A percentile compares a stretch with the other conserved stretches of the same genome.
Evolutionary conservation across 2,329 filamentous ascomycete genomes (phyloP).

Genomic region (Ascochyta viciae-villosae): DNA sequence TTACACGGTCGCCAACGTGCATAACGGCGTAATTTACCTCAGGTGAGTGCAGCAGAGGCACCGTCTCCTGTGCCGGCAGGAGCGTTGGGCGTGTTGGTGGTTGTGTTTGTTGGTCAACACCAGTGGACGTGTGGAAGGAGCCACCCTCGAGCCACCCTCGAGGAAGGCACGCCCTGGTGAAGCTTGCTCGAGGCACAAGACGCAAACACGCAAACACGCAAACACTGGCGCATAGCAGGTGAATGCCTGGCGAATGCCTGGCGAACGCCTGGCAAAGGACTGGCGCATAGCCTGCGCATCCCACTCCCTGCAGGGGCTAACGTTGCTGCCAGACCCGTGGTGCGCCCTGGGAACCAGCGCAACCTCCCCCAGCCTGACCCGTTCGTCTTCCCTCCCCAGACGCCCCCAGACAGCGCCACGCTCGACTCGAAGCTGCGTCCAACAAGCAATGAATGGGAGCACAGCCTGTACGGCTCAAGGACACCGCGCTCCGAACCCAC

Average conservation of each 20-base stretch:
- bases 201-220: neutral
- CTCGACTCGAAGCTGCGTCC: constrained; percentile 38
- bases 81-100: neutral
- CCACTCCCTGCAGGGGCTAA: constrained; percentile 1
- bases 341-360: constrained; percentile 46
- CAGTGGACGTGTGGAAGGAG: neutral
- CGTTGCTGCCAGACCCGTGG: constrained; percentile 40
- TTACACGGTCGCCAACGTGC: constrained; percentile 58
- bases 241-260: too few species aligned
- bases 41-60: constrained; percentile 43
- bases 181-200: neutral
- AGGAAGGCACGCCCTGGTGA: neutral
- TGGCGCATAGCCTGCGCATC: neutral
- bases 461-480: constrained; percentile 44
- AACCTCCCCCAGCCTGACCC: constrained; percentile 42
- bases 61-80: neutral
- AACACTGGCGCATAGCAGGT: too few species aligned
- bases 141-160: neutral
- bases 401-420: constrained; percentile 47
- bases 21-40: constrained; percentile 57
- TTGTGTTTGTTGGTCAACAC: constrained; percentile 2
- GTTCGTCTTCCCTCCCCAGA: constrained; percentile 50
- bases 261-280: too few species aligned
- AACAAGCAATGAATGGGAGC: constrained; percentile 47
- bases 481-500: constrained; percentile 40